Evolutionary conservation across 2,329 filamentous ascomycete genomes (phyloP), one percentile per base, ranked within the genome.

Genomic region (Microcyclospora tardicrescens): DNA sequence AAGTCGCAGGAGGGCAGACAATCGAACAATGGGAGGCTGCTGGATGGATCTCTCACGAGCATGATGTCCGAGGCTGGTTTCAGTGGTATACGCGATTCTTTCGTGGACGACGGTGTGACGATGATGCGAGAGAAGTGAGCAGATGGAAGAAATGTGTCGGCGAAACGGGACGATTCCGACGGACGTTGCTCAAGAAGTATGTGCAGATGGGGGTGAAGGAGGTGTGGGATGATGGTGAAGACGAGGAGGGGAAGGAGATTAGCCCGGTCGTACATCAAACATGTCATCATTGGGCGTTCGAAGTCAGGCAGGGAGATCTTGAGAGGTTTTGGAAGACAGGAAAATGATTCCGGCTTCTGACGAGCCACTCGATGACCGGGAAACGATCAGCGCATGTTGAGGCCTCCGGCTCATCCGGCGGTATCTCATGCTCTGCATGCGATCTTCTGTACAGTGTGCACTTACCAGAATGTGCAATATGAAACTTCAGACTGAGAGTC

Each of bases 191-290:
- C 40, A 73, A 71, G 56, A 69, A 67, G 47, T 73, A 74, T 47
- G 52, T 65, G 16, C 46, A 55, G 37, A 52, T 61, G 45, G 67
- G 69, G 3, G 65, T 73, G 2, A 58, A 58, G 36, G 65, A 65
- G 40, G 68, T 73, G 10, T 68, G 63, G 28, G 67, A 69, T 42
- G 60, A 63, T 43, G 61, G 59, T 0, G 57, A 49, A 2, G 59
- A 60, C 9, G 64, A 62, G 12, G 65, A 61, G 9, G 48, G 16
- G 12, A 46, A 39, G 2, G 65, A 70, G 33, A 68, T 73, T 9
- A 72, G 69, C 55, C 70, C 69, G 0, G 70, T 72, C 1, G 65
- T 73, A 50, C 69, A 72, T 55, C 70, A 73, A 58, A 73, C 69
- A 5, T 73, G 69, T 44, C 67, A 71, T 49, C 70, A 75, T 47